Conservation (phyloP, 1,139 yeast species). For the Geotrichum bryndzae region DNA sequence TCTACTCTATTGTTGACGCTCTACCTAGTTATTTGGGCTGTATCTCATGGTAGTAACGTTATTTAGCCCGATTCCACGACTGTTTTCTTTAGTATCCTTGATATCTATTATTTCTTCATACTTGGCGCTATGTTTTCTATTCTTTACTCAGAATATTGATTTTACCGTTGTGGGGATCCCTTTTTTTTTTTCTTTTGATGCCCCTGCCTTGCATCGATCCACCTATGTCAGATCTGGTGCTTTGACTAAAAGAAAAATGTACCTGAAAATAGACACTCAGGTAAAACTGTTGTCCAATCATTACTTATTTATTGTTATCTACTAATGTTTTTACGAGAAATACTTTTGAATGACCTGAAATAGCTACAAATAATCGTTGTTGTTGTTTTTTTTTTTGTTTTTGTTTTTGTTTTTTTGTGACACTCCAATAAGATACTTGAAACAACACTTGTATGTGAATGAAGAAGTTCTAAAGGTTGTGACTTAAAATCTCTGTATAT, state of each 20-base stretch:
- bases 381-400: too few relatives aligned
- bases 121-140: constrained; percentile 37
- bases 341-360: neutral
- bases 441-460: too few relatives aligned
- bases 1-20: constrained; percentile 32
- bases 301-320: neutral
- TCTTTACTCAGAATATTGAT: constrained; percentile 21
- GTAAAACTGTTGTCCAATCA: neutral
- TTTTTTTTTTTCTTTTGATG: neutral
- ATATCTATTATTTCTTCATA: constrained; percentile 36
- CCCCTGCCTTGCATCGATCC: constrained; percentile 22
- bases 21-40: constrained; percentile 58
- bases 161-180: constrained; percentile 10
- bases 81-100: constrained; percentile 59
- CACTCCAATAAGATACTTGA: too few relatives aligned
- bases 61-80: constrained; percentile 64
- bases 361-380: neutral
- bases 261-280: constrained; percentile 4
- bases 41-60: constrained; percentile 61
- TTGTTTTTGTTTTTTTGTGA: too few relatives aligned
- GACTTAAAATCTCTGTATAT: too few relatives aligned
- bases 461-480: too few relatives aligned
- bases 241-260: neutral
- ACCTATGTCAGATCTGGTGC: constrained; percentile 5
- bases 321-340: neutral